These are phyloP conservation scores for Larix kaempferi DNA, from an alignment of 75 land plant genomes.

Conservation along the genomic window DNA sequence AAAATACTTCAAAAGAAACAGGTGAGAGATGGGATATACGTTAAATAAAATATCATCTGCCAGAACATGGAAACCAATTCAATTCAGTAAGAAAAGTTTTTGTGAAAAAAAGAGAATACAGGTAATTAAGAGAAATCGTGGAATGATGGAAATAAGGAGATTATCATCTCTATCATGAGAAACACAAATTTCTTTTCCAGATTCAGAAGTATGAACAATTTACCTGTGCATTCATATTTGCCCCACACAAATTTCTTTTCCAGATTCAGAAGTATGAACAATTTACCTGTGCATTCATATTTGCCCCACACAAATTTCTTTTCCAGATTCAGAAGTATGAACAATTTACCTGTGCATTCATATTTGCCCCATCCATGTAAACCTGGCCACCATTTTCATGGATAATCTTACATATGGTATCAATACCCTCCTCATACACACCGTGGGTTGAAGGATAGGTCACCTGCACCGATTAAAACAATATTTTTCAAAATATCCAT, in stretches of 20 bases:
- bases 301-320: too few species aligned
- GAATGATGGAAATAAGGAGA: not conserved
- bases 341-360: slow-evolving; percentile 93
- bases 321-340: not conserved
- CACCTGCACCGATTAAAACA: slow-evolving; percentile 45
- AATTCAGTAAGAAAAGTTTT: not conserved
- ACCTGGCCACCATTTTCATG: slow-evolving; percentile 99
- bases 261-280: too few species aligned
- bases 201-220: too few species aligned
- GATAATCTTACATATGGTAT: slow-evolving; percentile 95
- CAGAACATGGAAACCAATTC: not conserved
- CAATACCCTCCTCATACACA: slow-evolving; percentile 99
- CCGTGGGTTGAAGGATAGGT: slow-evolving; percentile 99
- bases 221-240: too few species aligned
- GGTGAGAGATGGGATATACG: too few species aligned
- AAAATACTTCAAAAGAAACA: not conserved
- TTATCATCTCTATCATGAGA: not conserved
- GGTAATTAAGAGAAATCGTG: not conserved
- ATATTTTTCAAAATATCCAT: not conserved
- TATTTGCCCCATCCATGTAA: slow-evolving; percentile 99
- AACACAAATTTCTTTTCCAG: not conserved
- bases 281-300: too few species aligned
- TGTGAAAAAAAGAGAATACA: not conserved
- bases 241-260: too few species aligned
- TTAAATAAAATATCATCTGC: not conserved